Evolutionary conservation across 306 rosid genomes (phyloP).

Genomic region (Cucumis melo): DNA sequence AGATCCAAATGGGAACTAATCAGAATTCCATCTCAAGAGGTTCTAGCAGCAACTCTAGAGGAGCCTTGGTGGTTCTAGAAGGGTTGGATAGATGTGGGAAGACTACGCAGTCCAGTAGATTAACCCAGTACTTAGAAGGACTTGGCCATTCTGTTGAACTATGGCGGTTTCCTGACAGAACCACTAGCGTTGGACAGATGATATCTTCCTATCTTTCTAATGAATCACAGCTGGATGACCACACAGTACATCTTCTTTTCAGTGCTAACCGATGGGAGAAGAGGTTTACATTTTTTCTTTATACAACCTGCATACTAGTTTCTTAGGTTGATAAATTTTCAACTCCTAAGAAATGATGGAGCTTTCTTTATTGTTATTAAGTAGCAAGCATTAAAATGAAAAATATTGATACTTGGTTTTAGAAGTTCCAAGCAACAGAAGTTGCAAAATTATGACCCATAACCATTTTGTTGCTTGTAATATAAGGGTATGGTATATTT

Average conservation of each 20-base stretch:
- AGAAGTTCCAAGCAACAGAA: neutral
- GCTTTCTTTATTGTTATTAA: neutral
- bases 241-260: slow-evolving; percentile 73
- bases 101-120: slow-evolving; percentile 52
- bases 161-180: slow-evolving; percentile 89
- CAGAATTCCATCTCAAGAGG: neutral
- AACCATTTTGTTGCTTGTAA: neutral
- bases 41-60: slow-evolving; percentile 22
- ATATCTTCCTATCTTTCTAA: slow-evolving; percentile 79
- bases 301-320: neutral
- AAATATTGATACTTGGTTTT: neutral
- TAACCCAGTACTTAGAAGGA: slow-evolving; percentile 54
- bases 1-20: slow-evolving; percentile 14
- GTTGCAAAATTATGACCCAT: neutral
- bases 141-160: slow-evolving; percentile 53
- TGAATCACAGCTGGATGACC: slow-evolving; percentile 78
- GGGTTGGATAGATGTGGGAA: slow-evolving; percentile 94
- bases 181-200: slow-evolving; percentile 71
- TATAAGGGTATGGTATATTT: neutral
- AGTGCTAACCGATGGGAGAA: slow-evolving; percentile 98
- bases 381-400: neutral
- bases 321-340: neutral
- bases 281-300: slow-evolving; percentile 31
- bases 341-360: neutral
- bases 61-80: slow-evolving; percentile 74